Percentiles rank a stretch among this genome's conserved stretches.
phyloP scores from a whole-genome alignment of 192 early-diverging fungal species.

The Haplosporangium gracile region DNA sequence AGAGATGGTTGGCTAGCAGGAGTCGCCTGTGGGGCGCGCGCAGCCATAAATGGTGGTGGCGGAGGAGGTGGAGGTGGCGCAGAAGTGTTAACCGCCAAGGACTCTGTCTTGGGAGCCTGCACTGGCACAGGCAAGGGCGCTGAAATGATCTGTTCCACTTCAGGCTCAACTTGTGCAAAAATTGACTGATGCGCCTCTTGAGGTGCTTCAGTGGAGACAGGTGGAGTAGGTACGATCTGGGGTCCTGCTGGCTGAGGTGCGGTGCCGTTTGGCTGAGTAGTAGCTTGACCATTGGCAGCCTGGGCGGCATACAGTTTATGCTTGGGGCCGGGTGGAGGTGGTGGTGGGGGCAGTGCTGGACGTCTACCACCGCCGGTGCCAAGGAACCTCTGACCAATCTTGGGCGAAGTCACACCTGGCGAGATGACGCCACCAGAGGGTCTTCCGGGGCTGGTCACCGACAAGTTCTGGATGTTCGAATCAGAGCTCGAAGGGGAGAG shows the following conservation, averaged over 20 bases:
- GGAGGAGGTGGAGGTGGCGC: constrained; percentile 46
- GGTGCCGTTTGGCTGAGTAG: background rate
- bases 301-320: constrained; percentile 41
- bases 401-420: constrained; percentile 10
- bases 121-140: background rate
- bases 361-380: constrained; percentile 29
- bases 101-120: background rate
- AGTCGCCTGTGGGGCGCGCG: background rate
- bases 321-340: constrained; percentile 43
- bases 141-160: background rate
- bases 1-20: background rate
- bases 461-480: constrained; percentile 7
- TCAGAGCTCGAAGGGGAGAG: constrained; percentile 15
- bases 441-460: constrained; percentile 16
- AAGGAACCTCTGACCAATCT: constrained; percentile 19
- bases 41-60: constrained; percentile 16
- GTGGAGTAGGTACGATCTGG: background rate
- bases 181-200: constrained; percentile 19
- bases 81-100: background rate
- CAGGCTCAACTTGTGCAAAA: background rate
- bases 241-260: background rate
- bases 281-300: background rate
- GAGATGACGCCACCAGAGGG: constrained; percentile 5
- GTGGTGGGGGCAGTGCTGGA: constrained; percentile 46
- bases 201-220: background rate